These are phyloP conservation scores for Penicillium paxilli DNA, from an alignment of 495 filamentous ascomycete genomes.

Conservation along the genomic window DNA sequence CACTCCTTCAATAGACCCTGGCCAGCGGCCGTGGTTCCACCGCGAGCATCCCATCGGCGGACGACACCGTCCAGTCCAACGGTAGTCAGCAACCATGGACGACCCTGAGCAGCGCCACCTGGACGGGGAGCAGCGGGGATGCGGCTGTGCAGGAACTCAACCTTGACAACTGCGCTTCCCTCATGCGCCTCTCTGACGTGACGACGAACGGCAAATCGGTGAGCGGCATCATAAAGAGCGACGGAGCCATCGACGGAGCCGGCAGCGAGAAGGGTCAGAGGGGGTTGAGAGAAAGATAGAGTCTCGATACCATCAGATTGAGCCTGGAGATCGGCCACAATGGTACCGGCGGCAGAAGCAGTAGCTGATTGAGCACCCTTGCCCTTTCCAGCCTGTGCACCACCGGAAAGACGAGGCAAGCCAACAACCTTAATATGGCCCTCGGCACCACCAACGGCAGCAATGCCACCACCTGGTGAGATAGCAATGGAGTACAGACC, in stretches of 20 bases:
- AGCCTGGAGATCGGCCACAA: constrained; percentile 68
- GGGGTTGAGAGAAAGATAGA: constrained; percentile 75
- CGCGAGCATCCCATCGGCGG: constrained; percentile 81
- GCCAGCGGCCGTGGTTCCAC: constrained; percentile 63
- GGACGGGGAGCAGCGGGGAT: constrained; percentile 24
- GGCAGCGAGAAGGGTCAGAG: constrained; percentile 76
- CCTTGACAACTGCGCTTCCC: constrained; percentile 81
- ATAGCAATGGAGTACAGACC: constrained; percentile 86
- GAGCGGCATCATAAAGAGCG: constrained; percentile 80
- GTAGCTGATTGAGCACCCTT: constrained; percentile 41
- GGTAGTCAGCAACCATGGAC: constrained; percentile 72
- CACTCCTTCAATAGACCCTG: constrained; percentile 75
- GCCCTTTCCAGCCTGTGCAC: constrained; percentile 32
- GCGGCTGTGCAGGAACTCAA: constrained; percentile 72
- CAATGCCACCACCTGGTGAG: constrained; percentile 71
- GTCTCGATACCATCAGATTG: constrained; percentile 84
- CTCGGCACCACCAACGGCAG: constrained; percentile 83
- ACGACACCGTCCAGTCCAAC: constrained; percentile 84
- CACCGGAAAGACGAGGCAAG: constrained; percentile 64
- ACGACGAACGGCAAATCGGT: constrained; percentile 76
- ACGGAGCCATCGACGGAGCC: constrained; percentile 91
- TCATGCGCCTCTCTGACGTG: constrained; percentile 80
- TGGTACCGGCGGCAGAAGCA: constrained; percentile 70
- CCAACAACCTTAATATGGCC: constrained; percentile 83
- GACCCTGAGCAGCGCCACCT: constrained; percentile 29